A percentile compares a stretch with the other conserved stretches of the same genome.
phyloP scores from a whole-genome alignment of 768 basidiomycete species.

The Tylopilus rubrobrunneus region DNA sequence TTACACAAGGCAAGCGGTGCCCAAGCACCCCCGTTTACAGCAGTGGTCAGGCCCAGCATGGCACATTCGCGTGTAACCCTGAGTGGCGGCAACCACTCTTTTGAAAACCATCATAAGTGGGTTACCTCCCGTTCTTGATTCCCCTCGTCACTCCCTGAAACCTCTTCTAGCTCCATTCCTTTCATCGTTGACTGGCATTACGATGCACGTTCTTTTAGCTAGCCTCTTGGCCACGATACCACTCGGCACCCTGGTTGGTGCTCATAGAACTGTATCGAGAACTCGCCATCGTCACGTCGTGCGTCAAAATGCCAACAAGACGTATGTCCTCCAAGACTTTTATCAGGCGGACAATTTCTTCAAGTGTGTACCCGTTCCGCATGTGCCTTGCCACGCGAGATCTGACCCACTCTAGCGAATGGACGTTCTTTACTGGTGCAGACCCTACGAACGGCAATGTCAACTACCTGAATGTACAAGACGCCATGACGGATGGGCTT shows the following conservation, averaged over 20 bases:
- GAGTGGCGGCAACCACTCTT: neutral
- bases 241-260: slow-evolving; percentile 37
- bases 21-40: slow-evolving; percentile 1
- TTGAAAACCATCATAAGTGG: slow-evolving; percentile 2
- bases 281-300: slow-evolving; percentile 29
- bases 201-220: slow-evolving; percentile 33
- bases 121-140: neutral
- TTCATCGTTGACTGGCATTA: slow-evolving; percentile 6
- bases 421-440: slow-evolving; percentile 57
- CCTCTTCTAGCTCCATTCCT: slow-evolving; percentile 5
- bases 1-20: slow-evolving; percentile 15
- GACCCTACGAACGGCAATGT: slow-evolving; percentile 76
- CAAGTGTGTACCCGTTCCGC: slow-evolving; percentile 38
- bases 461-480: slow-evolving; percentile 45
- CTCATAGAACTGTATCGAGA: slow-evolving; percentile 21
- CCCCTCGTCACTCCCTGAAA: neutral
- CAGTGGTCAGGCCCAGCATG: neutral
- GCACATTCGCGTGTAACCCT: neutral
- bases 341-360: slow-evolving; percentile 56
- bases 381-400: neutral
- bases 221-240: slow-evolving; percentile 31
- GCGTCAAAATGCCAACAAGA: slow-evolving; percentile 22
- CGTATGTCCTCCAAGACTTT: slow-evolving; percentile 37
- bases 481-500: slow-evolving; percentile 51
- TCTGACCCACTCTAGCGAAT: slow-evolving; percentile 42